Evolutionary conservation across 78 protist species (phyloP), one percentile per base, ranked within the genome.

Genomic region (Planoprotostelium fungivorum): DNA sequence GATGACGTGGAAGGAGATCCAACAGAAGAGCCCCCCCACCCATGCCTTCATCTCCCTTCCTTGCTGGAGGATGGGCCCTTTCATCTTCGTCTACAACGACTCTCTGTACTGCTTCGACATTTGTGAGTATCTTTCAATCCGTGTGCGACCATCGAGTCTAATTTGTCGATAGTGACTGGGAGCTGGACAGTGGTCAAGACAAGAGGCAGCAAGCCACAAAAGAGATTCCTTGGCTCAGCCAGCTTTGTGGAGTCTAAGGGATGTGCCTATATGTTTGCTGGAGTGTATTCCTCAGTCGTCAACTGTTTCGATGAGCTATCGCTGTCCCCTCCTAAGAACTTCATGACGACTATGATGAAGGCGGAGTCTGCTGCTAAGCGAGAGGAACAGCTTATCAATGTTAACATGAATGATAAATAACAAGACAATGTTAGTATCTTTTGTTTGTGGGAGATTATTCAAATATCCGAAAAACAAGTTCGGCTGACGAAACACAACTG

Each of bases 1-100:
- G 29, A 38, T 87, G 31, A 37, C 34, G 31, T 92, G 94, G 94
- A 89, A 16, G 16, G 73, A 51, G 16, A 51, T 51, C 73, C 5
- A 5, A 51, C 73, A 51, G 73, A 51, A 51, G 73, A 51, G 16
- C 73, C 73, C 73, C 5, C 73, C 73, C 16, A 51, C 5, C 16
- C 73, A 51, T 51, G 73, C 73, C 73, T 51, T 51, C 73, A 51
- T 51, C 73, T 51, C 73, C 5, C 73, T 51, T 5, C 73, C 73
- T 25, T 51, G 73, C 73, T 51, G 73, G 73, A 51, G 73, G 73
- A 51, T 51, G 73, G 73, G 73, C 16, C 73, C 73, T 16, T 51
- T 51, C 16, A 51, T 51, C 5, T 51, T 51, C 16, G 73, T 51
- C 5, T 16, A 51, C 73, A 51, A 51, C 73, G 73, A 51, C 73